Conservation (phyloP, 2,329 filamentous ascomycete species). For the Macrophomina phaseolina region DNA sequence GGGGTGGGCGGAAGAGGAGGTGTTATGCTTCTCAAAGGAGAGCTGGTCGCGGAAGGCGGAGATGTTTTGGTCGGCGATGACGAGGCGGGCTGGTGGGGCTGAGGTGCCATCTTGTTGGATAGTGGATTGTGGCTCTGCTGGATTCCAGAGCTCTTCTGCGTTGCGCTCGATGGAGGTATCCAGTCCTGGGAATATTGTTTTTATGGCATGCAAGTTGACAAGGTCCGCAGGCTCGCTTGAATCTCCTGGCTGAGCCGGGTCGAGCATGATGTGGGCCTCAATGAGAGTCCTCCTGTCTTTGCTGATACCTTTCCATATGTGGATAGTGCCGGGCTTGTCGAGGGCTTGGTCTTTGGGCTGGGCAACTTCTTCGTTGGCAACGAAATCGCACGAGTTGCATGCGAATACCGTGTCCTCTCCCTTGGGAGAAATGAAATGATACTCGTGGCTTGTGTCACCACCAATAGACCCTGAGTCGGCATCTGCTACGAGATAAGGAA, state of each 20-base stretch:
- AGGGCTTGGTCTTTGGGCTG: slow-evolving; percentile 40
- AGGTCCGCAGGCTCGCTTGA: slow-evolving; percentile 37
- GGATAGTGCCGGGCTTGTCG: slow-evolving; percentile 30
- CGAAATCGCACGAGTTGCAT: slow-evolving; percentile 75
- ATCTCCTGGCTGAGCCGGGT: slow-evolving; percentile 43
- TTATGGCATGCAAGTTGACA: slow-evolving; percentile 68
- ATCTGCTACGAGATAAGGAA: slow-evolving; percentile 83
- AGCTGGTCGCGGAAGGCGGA: slow-evolving; percentile 30
- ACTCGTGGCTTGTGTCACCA: slow-evolving; percentile 91
- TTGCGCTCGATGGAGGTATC: slow-evolving; percentile 71
- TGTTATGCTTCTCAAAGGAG: slow-evolving; percentile 32
- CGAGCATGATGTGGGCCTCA: slow-evolving; percentile 53
- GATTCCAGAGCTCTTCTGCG: slow-evolving; percentile 24
- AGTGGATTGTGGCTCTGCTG: not conserved
- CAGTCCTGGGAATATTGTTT: slow-evolving; percentile 67
- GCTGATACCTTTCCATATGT: slow-evolving; percentile 67
- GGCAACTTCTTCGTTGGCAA: slow-evolving; percentile 88
- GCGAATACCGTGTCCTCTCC: slow-evolving; percentile 86
- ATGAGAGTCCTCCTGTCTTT: slow-evolving; percentile 71
- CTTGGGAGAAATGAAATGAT: slow-evolving; percentile 78
- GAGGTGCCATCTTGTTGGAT: not conserved
- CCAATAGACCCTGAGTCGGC: slow-evolving; percentile 98
- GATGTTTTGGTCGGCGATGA: slow-evolving; percentile 19
- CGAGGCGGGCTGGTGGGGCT: not conserved
- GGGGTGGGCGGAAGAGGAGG: slow-evolving; percentile 13